Evolutionary conservation across 2,329 filamentous ascomycete species (phyloP), one percentile per base, ranked within the genome.

Genomic region (Didymella sp.): DNA sequence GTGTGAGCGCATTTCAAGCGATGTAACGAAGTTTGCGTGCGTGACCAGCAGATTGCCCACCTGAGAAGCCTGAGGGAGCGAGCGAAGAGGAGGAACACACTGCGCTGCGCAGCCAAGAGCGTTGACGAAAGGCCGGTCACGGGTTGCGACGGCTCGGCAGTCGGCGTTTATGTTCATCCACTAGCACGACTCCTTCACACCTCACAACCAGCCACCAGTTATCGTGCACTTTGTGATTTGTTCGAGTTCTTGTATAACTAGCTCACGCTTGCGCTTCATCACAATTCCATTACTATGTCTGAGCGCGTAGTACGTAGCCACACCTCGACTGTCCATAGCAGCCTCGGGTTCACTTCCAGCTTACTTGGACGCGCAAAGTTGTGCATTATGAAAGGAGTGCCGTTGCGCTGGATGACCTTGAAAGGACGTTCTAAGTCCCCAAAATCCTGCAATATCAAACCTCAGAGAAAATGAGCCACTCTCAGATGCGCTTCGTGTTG

Each of bases 1-100:
- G 65, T 62, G 58, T 63, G 58, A 35, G 64, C 52, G 64, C 71
- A 74, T 74, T 55, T 71, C 70, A 66, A 66, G 64, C 62, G 49
- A 59, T 57, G 48, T 61, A 45, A 52, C 49, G 33, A 50, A 24
- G 60, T 58, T 59, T 67, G 66, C 61, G 64, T 66, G 64, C 57
- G 67, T 57, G 49, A 59, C 51, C 46, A 49, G 55, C 56, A 48
- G 59, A 59, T 56, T 66, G 65, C 62, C 57, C 62, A 58, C 40
- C 50, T 51, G 33, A 22, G 35, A 55, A 45, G 53, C 38, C 49
- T 57, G 51, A 37, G 60, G 21, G 58, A 53, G 61, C 45, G 58
- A 43, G 54, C 55, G 49, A 56, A 54, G 56, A 52, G 52, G 51
- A 58, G 58, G 42, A 63, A 58, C 48, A 47, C 54, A 42, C 51